Percentiles rank a stretch among this genome's conserved stretches.
Conservation (phyloP, 177 flowering plant genomes). For the Vitis hybrid region DNA sequence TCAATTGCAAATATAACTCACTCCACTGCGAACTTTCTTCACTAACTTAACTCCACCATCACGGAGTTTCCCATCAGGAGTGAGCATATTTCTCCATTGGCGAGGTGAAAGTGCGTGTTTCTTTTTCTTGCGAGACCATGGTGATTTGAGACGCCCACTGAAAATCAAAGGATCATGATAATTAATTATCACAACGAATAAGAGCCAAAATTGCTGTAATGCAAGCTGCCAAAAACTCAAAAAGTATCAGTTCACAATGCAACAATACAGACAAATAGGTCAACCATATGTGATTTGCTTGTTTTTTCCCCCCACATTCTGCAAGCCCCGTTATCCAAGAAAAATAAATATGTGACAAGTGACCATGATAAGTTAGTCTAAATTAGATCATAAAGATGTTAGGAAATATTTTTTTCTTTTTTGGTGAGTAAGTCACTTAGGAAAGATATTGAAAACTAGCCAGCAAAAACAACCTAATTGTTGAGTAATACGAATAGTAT, state of each 20-base stretch:
- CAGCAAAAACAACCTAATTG: too few species aligned
- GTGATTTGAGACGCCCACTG: constrained; percentile 78
- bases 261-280: neutral
- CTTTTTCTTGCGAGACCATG: constrained; percentile 87
- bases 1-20: constrained; percentile 31
- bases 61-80: constrained; percentile 74
- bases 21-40: constrained; percentile 90
- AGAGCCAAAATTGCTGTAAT: neutral
- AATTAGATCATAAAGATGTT: neutral
- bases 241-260: neutral
- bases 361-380: neutral
- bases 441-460: too few species aligned
- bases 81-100: constrained; percentile 71
- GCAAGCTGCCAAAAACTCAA: neutral
- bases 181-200: neutral
- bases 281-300: neutral
- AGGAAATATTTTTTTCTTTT: neutral
- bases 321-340: neutral
- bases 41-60: constrained; percentile 77
- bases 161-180: constrained; percentile 3
- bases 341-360: neutral
- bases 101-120: constrained; percentile 66
- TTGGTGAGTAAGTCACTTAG: too few species aligned
- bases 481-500: too few species aligned
- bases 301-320: neutral